Evolutionary conservation across 768 basidiomycete species (phyloP), one percentile per base, ranked within the genome.

Genomic region (Trametes meyenii): DNA sequence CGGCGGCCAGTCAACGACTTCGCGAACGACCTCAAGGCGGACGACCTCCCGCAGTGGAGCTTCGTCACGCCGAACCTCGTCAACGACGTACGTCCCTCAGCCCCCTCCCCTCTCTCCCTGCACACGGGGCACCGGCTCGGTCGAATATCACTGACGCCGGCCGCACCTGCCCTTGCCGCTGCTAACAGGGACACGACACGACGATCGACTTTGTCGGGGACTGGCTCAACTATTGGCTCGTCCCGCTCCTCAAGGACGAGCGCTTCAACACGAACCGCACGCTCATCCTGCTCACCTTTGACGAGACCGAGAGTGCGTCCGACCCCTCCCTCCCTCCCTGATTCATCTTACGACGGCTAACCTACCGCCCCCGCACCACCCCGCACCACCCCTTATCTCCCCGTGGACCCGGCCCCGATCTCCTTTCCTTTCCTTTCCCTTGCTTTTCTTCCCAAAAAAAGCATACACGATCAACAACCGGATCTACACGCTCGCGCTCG

Each of bases 21-120:
- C 63, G 80, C 82, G 10, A 72, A 75, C 26, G 87, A 88, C 64
- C 71, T 86, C 16, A 77, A 77, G 23, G 78, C 78, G 10, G 70
- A 78, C 46, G 74, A 74, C 1, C 70, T 88, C 44, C 80, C 85
- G 12, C 85, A 87, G 56, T 88, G 85, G 83, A 63, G 77, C 10
- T 87, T 84, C 64, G 75, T 88, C 55, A 87, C 87, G 1, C 87
- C 87, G 13, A 88, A 88, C 69, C 74, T 67, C 51, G 76, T 78
- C 50, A 79, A 87, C 66, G 86, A 86, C 63, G 85, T 66, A 50
- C 12, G 64, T 46, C 17, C 6, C 16, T n/a, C n/a, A n/a, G n/a
- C n/a, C n/a, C n/a, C n/a, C n/a, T n/a, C n/a, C n/a, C n/a, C n/a
- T n/a, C n/a, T n/a, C n/a, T n/a, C n/a, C n/a, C n/a, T n/a, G n/a